phyloP scores from a whole-genome alignment of 2,329 filamentous ascomycete species.

The Gliomastix tumulicola region DNA sequence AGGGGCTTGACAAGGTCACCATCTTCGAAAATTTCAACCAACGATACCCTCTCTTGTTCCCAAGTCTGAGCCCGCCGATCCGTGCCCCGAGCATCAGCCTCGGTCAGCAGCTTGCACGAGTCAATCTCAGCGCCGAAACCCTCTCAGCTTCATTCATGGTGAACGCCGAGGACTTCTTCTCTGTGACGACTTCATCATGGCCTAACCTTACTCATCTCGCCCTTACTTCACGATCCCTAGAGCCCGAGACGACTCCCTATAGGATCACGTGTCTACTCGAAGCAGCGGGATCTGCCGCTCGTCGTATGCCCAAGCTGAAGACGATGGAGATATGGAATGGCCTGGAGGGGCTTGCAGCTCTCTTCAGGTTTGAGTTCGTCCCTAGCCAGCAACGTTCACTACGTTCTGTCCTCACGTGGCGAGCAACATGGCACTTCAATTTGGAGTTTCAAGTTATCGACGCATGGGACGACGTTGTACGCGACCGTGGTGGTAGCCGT shows the following conservation, averaged over 20 bases:
- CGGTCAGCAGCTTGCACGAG: conserved; percentile 16
- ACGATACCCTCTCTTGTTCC: conserved; percentile 11
- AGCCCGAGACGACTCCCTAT: conserved; percentile 5
- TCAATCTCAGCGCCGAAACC: conserved; percentile 16
- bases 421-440: conserved; percentile 6
- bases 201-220: conserved; percentile 18
- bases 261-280: conserved; percentile 13
- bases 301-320: conserved; percentile 19
- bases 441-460: conserved; percentile 4
- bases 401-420: conserved; percentile 8
- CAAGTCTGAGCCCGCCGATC: conserved; percentile 6
- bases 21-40: conserved; percentile 27
- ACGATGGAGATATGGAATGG: conserved; percentile 25
- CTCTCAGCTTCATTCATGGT: conserved; percentile 22
- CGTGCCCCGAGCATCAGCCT: conserved; percentile 13
- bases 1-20: conserved; percentile 17
- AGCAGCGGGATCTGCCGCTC: conserved; percentile 13
- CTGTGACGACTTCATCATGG: conserved; percentile 21
- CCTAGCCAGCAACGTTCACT: too few species aligned
- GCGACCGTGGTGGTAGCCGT: conserved; percentile 1
- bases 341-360: conserved; percentile 9
- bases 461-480: conserved; percentile 11
- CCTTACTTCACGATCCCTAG: conserved; percentile 20
- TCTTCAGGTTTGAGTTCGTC: conserved; percentile 12
- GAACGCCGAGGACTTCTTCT: conserved; percentile 23